Base-by-base conservation (phyloP, 345 rosid species). In the Camelina neglecta region DNA sequence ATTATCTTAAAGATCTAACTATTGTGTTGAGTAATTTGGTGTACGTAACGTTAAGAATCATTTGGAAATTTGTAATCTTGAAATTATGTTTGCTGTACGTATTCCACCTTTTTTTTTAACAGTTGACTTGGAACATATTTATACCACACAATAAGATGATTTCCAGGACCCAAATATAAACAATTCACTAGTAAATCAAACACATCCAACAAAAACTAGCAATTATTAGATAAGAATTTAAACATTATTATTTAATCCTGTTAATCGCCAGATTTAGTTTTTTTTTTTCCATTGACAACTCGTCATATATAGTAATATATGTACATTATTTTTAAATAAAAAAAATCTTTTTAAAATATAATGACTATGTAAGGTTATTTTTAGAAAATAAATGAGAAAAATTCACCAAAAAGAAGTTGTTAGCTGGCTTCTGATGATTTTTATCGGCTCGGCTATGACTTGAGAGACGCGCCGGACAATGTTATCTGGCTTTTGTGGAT, bases 401-500 rank as follows among this genome's bases (percentile, higher is more conserved):
- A 16, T 1, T 35, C 38, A 35, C 38, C 7, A 16, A 56, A 56
- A 56, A 15, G 3, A 54, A 12, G 36, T 54, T 15, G 41, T 13
- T 29, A 48, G 47, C 58, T 66, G 59, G 47, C 42, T 72, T 61
- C 23, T 50, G 33, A 50, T 18, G 21, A 29, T 29, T 11, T 50
- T 41, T 38, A 13, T 24, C 50, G 69, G 61, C 68, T 61, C 66
- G 13, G 68, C 51, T 61, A 29, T 39, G 51, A 31, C 55, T 41
- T 26, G 29, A 7, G 36, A 63, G 53, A 62, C 35, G 69, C 54
- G 23, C 51, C 16, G 45, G 55, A 53, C 11, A 24, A 10, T 61
- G 8, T 73, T 26, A 53, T 35, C 42, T 53, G 62, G 33, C 76
- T 62, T 62, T 33, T 16, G 16, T 47, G 7, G 3, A 20, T 41